Percentiles rank a stretch among this genome's conserved stretches.
Conservation (phyloP, 306 rosid genomes). For the Ormosia semicastrata region DNA sequence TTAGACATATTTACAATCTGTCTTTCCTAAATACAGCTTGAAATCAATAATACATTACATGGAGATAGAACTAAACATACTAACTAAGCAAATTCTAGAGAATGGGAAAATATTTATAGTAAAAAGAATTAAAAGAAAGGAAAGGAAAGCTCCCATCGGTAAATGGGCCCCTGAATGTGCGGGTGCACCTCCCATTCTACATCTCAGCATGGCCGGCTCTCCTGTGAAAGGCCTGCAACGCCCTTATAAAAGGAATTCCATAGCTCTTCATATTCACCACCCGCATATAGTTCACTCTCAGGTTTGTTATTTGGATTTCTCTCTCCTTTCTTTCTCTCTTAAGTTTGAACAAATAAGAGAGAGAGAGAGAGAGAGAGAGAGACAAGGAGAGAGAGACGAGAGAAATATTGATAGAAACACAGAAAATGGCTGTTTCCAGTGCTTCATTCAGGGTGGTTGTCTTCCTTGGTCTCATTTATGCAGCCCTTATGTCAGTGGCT, state of each 20-base stretch:
- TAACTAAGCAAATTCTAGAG: not conserved
- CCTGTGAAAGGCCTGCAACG: not conserved
- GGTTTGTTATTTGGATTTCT: not conserved
- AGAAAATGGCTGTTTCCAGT: slow-evolving; percentile 48
- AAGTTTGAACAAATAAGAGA: slow-evolving; percentile 3
- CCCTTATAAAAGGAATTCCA: slow-evolving; percentile 32
- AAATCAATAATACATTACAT: too few relatives aligned
- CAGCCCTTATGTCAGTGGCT: slow-evolving; percentile 40
- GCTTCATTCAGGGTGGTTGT: slow-evolving; percentile 45
- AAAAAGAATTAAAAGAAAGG: not conserved
- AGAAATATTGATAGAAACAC: slow-evolving; percentile 16
- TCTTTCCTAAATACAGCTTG: not conserved
- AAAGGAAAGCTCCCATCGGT: slow-evolving; percentile 2
- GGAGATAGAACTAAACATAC: not conserved
- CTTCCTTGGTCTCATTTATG: slow-evolving; percentile 45
- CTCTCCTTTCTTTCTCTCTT: slow-evolving; percentile 40
- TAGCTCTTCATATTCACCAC: slow-evolving; percentile 14
- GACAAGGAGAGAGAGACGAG: not conserved
- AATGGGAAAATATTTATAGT: not conserved
- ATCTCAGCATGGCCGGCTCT: slow-evolving; percentile 1
- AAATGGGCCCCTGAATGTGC: slow-evolving; percentile 33
- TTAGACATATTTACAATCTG: not conserved
- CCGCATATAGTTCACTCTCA: slow-evolving; percentile 27
- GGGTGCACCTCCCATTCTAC: slow-evolving; percentile 26
- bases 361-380: slow-evolving; percentile 19